Evolutionary conservation across 202 grass and related monocot species (phyloP).

Genomic region (Bolboschoenoplectus hybrid): DNA sequence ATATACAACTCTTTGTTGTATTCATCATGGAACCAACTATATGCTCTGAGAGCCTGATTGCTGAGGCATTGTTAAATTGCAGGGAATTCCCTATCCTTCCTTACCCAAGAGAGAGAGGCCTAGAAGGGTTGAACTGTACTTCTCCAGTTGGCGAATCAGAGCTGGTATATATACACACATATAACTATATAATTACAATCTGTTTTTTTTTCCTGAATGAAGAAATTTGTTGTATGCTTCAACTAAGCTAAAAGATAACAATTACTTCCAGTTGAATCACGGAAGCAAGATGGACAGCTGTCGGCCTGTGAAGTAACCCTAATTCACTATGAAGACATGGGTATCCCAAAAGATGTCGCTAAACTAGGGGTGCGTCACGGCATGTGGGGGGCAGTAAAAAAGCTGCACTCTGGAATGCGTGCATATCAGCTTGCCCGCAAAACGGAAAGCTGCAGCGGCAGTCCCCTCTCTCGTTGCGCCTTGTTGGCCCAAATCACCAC

Average conservation of each 20-base stretch:
- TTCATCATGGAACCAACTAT: not conserved
- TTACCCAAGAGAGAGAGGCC: constrained; percentile 90
- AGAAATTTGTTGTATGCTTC: not conserved
- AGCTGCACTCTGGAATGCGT: constrained; percentile 84
- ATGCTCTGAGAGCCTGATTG: not conserved
- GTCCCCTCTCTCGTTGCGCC: constrained; percentile 50
- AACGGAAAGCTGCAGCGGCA: constrained; percentile 38
- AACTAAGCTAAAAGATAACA: constrained; percentile 1
- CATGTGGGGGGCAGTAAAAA: constrained; percentile 98
- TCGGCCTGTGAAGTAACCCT: constrained; percentile 94
- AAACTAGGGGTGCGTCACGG: constrained; percentile 83
- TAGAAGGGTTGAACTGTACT: constrained; percentile 88
- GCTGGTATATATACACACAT: constrained; percentile 68
- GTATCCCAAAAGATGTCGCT: constrained; percentile 94
- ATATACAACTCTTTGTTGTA: not conserved
- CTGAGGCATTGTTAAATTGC: constrained; percentile 27
- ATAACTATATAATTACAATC: constrained; percentile 12
- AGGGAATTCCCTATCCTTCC: constrained; percentile 84
- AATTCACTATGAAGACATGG: constrained; percentile 92
- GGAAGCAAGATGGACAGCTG: constrained; percentile 66
- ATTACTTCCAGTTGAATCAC: constrained; percentile 62
- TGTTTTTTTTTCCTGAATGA: not conserved
- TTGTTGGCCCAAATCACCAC: constrained; percentile 64
- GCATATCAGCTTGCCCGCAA: constrained; percentile 68
- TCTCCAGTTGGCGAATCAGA: constrained; percentile 96